Base-by-base conservation (phyloP, 2,329 filamentous ascomycete genomes). In the Colletotrichum euphorbiae region DNA sequence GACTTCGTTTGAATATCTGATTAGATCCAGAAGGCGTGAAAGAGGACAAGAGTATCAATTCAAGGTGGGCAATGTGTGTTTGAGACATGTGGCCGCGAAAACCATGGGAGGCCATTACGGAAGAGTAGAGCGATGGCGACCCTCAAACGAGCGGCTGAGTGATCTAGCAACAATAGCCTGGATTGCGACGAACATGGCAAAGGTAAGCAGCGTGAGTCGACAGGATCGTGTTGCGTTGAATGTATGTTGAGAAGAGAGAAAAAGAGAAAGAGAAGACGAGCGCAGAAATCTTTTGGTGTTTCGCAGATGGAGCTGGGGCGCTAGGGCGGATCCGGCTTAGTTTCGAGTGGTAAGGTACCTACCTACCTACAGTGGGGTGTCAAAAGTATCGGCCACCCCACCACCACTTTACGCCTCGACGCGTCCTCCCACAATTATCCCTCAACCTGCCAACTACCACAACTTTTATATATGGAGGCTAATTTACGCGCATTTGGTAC, bases 81-180 rank as follows among this genome's bases (percentile, higher is more conserved):
- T 55, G 48, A 45, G 11, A 45, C 55, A 79, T 82, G 80, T 82
- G 72, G 79, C 80, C 80, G 77, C 77, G 63, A 74, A 73, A 79
- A 80, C 80, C 80, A 82, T 82, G 72, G 80, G 80, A 78, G 76
- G 78, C 78, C 77, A 77, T 76, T 78, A 81, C 76, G 74, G 73
- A 73, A 67, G 62, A 71, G 62, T 69, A 76, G 74, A 73, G 74
- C 76, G 77, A 74, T 77, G 77, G 72, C 76, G 77, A 79, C 80
- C 80, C 80, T 82, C 80, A 71, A 71, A 71, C 67, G 61, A 69
- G 68, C 64, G 70, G 69, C 69, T 33, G 15, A 4, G 45, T 70
- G 19, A 62, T 71, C 64, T 71, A 4, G 70, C 68, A 71, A 70
- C 68, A 50, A 42, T 60, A 52, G 36, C 60, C 56, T 69, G 57